Evolutionary conservation across 257 asterid species (phyloP).

Genomic region (Osmanthus fragrans): DNA sequence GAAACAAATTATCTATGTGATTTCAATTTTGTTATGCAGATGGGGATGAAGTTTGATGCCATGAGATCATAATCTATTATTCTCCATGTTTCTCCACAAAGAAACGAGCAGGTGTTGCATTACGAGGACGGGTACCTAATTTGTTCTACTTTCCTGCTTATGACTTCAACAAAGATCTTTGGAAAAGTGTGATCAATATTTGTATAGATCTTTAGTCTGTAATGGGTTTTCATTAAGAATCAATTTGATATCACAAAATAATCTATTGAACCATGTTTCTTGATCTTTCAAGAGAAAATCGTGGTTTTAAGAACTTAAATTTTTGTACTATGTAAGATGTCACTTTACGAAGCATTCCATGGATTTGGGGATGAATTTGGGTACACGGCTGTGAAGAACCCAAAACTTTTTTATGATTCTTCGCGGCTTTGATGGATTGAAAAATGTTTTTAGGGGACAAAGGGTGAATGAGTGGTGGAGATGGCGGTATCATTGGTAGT

Average conservation of each 20-base stretch:
- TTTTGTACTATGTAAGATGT: neutral
- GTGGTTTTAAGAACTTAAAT: neutral
- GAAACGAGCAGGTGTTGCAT: conserved; percentile 92
- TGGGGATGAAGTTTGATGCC: conserved; percentile 83
- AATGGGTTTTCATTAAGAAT: neutral
- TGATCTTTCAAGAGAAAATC: neutral
- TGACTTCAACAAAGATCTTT: neutral
- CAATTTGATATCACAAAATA: neutral
- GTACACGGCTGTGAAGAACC: too few relatives aligned
- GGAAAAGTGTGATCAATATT: neutral
- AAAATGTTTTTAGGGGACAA: too few relatives aligned
- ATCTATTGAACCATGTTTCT: neutral
- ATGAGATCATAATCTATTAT: conserved; percentile 76
- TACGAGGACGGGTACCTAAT: conserved; percentile 63
- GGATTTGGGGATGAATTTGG: too few relatives aligned
- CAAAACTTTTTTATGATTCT: too few relatives aligned
- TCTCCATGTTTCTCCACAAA: conserved; percentile 90
- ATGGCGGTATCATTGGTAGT: too few relatives aligned
- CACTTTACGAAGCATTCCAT: neutral
- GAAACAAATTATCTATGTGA: conserved; percentile 17
- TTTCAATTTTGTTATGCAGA: conserved; percentile 40
- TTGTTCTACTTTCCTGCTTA: conserved; percentile 1
- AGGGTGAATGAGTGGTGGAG: too few relatives aligned
- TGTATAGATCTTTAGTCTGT: neutral
- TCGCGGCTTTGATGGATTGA: too few relatives aligned